These are phyloP conservation scores for Triticum urartu DNA, from an alignment of 176 grass and related monocot genomes.

Conservation along the genomic window DNA sequence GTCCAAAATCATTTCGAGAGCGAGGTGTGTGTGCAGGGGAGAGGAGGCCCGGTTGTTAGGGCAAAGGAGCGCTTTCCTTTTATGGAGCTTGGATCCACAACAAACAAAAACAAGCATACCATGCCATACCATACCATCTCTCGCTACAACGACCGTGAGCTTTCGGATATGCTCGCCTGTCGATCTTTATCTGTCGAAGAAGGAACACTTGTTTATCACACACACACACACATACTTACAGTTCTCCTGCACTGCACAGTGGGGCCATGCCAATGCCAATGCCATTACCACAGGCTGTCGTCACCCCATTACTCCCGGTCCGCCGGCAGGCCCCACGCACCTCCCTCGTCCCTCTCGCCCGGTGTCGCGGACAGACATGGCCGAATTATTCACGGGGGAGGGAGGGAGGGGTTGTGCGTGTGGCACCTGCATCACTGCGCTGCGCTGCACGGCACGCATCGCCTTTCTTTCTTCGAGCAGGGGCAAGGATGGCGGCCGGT, in stretches of 20 bases:
- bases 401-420: neutral
- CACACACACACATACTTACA: no score
- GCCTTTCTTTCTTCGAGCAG: constrained; percentile 17
- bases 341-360: neutral
- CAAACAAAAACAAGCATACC: no score
- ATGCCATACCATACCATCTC: neutral
- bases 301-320: neutral
- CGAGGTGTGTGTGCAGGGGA: neutral
- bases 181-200: no score
- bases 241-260: neutral
- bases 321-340: neutral
- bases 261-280: neutral
- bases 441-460: neutral
- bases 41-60: no score
- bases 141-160: neutral
- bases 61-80: no score
- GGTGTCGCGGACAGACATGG: neutral
- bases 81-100: neutral
- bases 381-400: constrained; percentile 28
- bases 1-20: constrained; percentile 24
- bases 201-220: no score
- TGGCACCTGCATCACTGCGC: constrained; percentile 5
- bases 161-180: neutral
- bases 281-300: constrained; percentile 2
- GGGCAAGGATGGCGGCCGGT: neutral